These are phyloP conservation scores for Roridomyces roridus DNA, from an alignment of 768 basidiomycete species.

Conservation along the genomic window DNA sequence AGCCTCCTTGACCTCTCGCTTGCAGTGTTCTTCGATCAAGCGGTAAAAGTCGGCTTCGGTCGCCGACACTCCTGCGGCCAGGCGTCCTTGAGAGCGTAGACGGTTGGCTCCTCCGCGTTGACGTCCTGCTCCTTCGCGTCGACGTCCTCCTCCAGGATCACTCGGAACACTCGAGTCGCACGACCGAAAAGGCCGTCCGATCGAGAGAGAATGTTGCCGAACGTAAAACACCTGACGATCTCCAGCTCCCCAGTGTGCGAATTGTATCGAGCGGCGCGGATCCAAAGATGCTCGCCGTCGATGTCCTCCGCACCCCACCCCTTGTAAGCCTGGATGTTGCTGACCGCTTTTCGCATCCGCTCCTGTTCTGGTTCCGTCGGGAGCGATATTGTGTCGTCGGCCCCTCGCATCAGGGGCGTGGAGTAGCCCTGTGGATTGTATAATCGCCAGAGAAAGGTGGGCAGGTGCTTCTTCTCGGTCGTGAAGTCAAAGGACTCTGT, in stretches of 20 bases:
- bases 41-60: conserved; percentile 5
- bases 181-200: conserved; percentile 12
- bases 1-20: not conserved
- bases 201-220: not conserved
- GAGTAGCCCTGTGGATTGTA: not conserved
- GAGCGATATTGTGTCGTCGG: not conserved
- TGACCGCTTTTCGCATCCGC: not conserved
- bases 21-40: not conserved
- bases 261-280: not conserved
- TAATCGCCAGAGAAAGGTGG: not conserved
- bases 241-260: not conserved
- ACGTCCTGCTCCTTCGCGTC: too few relatives aligned
- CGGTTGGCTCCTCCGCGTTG: too few relatives aligned
- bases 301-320: not conserved
- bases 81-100: conserved; percentile 9
- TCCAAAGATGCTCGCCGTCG: not conserved
- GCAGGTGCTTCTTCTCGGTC: not conserved
- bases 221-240: not conserved
- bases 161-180: conserved; percentile 11
- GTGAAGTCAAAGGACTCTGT: conserved; percentile 1
- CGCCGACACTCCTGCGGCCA: conserved; percentile 6
- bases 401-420: not conserved
- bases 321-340: too few relatives aligned
- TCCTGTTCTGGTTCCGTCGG: not conserved
- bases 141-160: not conserved